Conservation (phyloP, 345 rosid species). For the Citrus medica region DNA sequence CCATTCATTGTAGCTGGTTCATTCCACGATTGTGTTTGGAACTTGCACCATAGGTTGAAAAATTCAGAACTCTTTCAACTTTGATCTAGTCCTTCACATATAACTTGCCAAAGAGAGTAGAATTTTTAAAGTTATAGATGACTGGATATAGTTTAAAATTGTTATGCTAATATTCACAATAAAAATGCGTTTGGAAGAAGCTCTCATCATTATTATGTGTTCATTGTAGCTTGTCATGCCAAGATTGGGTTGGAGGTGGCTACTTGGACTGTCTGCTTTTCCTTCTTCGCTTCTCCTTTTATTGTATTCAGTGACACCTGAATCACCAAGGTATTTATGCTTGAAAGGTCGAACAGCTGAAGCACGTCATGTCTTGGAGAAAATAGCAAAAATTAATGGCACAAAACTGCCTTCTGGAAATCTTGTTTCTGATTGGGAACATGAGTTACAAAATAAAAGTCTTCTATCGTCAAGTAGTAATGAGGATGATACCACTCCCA, state of each 20-base stretch:
- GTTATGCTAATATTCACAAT: not conserved
- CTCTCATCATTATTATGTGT: not conserved
- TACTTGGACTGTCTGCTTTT: slow-evolving; percentile 69
- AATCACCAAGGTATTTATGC: slow-evolving; percentile 86
- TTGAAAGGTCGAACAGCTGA: slow-evolving; percentile 64
- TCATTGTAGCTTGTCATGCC: slow-evolving; percentile 83
- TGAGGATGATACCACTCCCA: slow-evolving; percentile 5
- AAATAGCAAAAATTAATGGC: slow-evolving; percentile 53
- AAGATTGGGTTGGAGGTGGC: slow-evolving; percentile 85
- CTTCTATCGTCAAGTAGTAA: slow-evolving; percentile 28
- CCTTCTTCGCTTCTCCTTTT: slow-evolving; percentile 76
- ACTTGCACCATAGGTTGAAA: not conserved
- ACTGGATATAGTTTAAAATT: not conserved
- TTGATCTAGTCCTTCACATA: not conserved
- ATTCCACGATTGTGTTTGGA: not conserved
- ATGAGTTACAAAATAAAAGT: slow-evolving; percentile 46
- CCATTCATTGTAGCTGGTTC: not conserved
- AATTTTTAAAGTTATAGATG: not conserved
- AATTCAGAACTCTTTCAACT: not conserved
- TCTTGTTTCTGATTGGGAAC: slow-evolving; percentile 59
- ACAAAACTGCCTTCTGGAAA: slow-evolving; percentile 57
- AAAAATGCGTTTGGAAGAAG: not conserved
- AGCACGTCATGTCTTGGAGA: slow-evolving; percentile 61
- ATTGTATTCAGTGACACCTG: slow-evolving; percentile 67
- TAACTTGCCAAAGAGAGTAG: not conserved